These are phyloP conservation scores for Neurospora terricola DNA, from an alignment of 495 filamentous ascomycete species.

Conservation along the genomic window DNA sequence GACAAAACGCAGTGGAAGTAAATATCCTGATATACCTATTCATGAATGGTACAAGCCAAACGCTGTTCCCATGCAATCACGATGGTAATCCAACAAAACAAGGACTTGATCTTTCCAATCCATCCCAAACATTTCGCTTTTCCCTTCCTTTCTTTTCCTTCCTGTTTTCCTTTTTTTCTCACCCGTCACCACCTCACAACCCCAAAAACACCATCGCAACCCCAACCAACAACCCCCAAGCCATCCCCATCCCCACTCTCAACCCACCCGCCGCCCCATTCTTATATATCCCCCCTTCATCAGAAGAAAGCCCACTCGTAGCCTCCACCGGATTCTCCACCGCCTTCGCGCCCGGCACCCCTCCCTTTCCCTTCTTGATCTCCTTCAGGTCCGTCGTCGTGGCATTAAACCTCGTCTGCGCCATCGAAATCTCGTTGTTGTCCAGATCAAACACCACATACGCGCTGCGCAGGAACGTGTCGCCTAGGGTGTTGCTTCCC, in stretches of 20 bases:
- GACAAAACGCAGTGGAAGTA: background rate
- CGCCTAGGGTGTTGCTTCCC: slow-evolving; percentile 67
- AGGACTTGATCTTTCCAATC: background rate
- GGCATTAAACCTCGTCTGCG: slow-evolving; percentile 74
- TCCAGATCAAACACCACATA: slow-evolving; percentile 88
- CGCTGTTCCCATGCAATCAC: background rate
- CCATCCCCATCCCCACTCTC: background rate
- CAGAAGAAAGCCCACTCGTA: slow-evolving; percentile 23
- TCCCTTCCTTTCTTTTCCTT: background rate
- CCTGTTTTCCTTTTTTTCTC: background rate
- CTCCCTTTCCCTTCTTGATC: slow-evolving; percentile 53
- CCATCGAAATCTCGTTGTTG: slow-evolving; percentile 82
- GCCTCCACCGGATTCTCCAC: slow-evolving; percentile 57
- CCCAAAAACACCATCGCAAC: background rate
- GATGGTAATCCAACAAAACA: background rate
- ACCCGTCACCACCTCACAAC: background rate
- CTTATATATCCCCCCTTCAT: background rate
- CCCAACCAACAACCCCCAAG: background rate
- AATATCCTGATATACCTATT: background rate
- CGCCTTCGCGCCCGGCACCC: slow-evolving; percentile 60
- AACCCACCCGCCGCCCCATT: background rate
- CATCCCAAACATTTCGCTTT: background rate
- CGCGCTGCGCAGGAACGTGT: slow-evolving; percentile 85
- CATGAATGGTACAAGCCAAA: background rate
- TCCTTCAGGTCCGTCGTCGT: slow-evolving; percentile 55